phyloP scores from a whole-genome alignment of 2,329 filamentous ascomycete genomes.

The Metarhizium brunneum region DNA sequence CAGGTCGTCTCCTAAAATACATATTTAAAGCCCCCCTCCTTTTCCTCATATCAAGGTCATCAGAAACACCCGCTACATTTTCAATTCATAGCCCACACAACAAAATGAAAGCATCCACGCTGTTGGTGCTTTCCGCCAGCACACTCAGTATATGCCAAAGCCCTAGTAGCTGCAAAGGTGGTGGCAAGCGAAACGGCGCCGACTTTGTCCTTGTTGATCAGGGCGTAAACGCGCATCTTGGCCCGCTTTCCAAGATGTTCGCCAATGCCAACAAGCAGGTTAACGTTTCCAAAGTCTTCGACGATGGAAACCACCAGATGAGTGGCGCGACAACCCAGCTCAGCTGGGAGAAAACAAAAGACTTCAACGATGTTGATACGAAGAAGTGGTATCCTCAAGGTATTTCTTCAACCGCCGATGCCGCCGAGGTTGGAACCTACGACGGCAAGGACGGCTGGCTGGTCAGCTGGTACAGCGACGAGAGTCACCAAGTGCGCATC shows the following conservation, averaged over 20 bases:
- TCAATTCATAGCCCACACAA: background rate
- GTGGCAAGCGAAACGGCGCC: conserved; percentile 3
- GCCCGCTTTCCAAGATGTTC: conserved; percentile 13
- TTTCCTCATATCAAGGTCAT: background rate
- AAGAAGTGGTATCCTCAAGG: too few relatives aligned
- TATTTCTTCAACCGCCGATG: conserved; percentile 13
- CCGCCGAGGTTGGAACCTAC: conserved; percentile 18
- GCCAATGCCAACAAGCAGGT: conserved; percentile 6
- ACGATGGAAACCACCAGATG: conserved; percentile 12
- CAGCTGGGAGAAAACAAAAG: too few relatives aligned
- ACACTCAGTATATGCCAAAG: background rate
- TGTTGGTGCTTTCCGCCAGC: background rate
- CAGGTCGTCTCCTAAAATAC: too few relatives aligned
- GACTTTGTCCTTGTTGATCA: conserved; percentile 14
- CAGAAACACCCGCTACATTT: background rate
- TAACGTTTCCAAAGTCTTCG: conserved; percentile 13
- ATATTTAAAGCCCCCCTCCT: background rate
- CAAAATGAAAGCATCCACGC: background rate
- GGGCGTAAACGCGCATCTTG: conserved; percentile 12
- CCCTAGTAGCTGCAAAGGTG: background rate
- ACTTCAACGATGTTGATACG: too few relatives aligned
- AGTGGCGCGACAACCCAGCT: too few relatives aligned
- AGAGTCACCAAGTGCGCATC: conserved; percentile 15
- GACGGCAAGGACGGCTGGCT: conserved; percentile 24
- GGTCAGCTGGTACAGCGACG: conserved; percentile 12